phyloP scores from a whole-genome alignment of 371 early-diverging fungal species.

The Nematocida major region DNA sequence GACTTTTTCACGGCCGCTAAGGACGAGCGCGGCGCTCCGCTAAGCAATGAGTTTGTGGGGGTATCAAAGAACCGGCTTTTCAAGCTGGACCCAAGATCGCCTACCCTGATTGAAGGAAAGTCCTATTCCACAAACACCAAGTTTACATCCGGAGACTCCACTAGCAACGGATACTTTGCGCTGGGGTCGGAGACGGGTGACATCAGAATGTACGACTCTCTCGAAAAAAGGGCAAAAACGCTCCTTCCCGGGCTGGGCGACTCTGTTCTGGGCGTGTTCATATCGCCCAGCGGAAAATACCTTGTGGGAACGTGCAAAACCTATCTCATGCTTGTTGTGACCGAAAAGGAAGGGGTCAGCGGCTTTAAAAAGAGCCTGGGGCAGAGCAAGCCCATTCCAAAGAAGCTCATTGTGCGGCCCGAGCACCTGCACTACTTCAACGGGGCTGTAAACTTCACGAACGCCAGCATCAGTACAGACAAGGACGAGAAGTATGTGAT shows the following conservation, averaged over 20 bases:
- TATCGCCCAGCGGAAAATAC: constrained; percentile 76
- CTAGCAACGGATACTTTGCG: constrained; percentile 72
- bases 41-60: constrained; percentile 71
- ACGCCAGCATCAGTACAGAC: constrained; percentile 80
- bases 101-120: constrained; percentile 57
- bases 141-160: constrained; percentile 69
- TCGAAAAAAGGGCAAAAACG: constrained; percentile 77
- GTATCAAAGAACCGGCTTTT: constrained; percentile 73
- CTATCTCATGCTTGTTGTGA: constrained; percentile 73
- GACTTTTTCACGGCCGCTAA: constrained; percentile 71
- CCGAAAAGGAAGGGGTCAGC: constrained; percentile 39
- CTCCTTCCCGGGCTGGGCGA: constrained; percentile 78
- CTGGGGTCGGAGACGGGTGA: constrained; percentile 79
- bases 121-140: constrained; percentile 67
- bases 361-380: constrained; percentile 58
- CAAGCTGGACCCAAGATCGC: constrained; percentile 76
- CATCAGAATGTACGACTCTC: constrained; percentile 73
- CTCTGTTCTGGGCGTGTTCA: constrained; percentile 76
- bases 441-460: constrained; percentile 71
- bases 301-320: constrained; percentile 78
- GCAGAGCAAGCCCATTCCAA: constrained; percentile 69
- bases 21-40: constrained; percentile 33
- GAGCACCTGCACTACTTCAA: constrained; percentile 78
- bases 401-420: constrained; percentile 74
- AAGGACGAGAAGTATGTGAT: constrained; percentile 71